Evolutionary conservation across 305 asterid species (phyloP).

Genomic region (Rubia occidens): DNA sequence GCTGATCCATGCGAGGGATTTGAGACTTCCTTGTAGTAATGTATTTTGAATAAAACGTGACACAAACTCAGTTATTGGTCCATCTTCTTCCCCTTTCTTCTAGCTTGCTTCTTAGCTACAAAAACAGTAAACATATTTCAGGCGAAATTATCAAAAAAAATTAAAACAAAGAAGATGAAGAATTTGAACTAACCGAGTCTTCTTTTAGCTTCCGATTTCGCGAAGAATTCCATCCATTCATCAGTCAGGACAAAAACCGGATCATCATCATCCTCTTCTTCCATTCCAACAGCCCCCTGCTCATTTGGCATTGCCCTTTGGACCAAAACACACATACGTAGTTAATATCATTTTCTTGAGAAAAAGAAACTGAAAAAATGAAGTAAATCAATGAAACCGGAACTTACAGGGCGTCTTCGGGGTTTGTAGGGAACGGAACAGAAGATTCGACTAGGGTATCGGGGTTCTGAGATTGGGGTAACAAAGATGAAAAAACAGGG

Average conservation of each 20-base stretch:
- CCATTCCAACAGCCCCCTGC: slow-evolving; percentile 25
- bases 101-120: slow-evolving; percentile 54
- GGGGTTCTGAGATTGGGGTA: slow-evolving; percentile 1
- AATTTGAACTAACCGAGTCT: slow-evolving; percentile 33
- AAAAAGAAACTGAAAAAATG: background rate
- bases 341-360: too few relatives aligned
- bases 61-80: background rate
- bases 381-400: background rate
- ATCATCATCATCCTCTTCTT: slow-evolving; percentile 43
- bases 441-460: slow-evolving; percentile 2
- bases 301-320: slow-evolving; percentile 32
- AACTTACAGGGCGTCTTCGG: slow-evolving; percentile 8
- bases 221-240: slow-evolving; percentile 85
- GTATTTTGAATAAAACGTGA: background rate
- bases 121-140: background rate
- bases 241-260: slow-evolving; percentile 68
- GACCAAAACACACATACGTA: background rate
- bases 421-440: background rate
- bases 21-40: background rate
- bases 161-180: background rate
- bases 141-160: background rate
- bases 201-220: slow-evolving; percentile 80
- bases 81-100: slow-evolving; percentile 30
- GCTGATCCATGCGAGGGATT: background rate
- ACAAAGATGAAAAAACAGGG: background rate